Percentiles rank a stretch among this genome's conserved stretches.
These are phyloP conservation scores for Solioccasus polychromus DNA, from an alignment of 768 basidiomycete genomes.

Conservation along the genomic window DNA sequence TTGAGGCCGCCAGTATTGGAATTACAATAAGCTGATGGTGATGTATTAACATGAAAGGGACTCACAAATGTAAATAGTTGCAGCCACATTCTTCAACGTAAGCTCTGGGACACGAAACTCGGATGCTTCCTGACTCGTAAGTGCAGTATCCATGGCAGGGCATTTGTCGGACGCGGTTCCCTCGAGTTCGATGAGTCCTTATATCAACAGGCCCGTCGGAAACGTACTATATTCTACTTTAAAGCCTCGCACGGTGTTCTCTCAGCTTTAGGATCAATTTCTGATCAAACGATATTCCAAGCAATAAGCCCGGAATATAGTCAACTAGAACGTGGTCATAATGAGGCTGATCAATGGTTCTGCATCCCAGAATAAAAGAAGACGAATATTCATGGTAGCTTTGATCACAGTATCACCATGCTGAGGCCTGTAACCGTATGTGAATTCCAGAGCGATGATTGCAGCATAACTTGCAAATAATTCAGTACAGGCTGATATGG, in stretches of 20 bases:
- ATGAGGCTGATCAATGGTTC: too few relatives aligned
- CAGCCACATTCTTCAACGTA: neutral
- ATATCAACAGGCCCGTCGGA: too few relatives aligned
- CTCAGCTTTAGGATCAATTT: neutral
- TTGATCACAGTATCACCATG: neutral
- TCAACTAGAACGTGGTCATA: too few relatives aligned
- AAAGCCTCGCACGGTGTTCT: slow-evolving; percentile 38
- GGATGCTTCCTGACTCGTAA: slow-evolving; percentile 1
- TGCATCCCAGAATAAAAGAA: too few relatives aligned
- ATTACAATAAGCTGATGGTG: too few relatives aligned
- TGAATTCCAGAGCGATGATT: slow-evolving; percentile 1
- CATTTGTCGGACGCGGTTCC: neutral
- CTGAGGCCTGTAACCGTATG: slow-evolving; percentile 1
- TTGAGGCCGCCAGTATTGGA: too few relatives aligned
- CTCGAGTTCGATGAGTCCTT: neutral
- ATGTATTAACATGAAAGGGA: neutral
- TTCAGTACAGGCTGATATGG: too few relatives aligned
- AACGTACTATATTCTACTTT: slow-evolving; percentile 47
- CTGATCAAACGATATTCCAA: neutral
- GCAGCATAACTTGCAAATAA: slow-evolving; percentile 2
- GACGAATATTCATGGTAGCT: neutral
- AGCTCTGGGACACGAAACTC: neutral
- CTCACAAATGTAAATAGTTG: slow-evolving; percentile 1
- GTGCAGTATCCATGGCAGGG: neutral
- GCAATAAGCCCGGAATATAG: slow-evolving; percentile 1